Conservation (phyloP, 257 asterid genomes). For the Sherardia arvensis region DNA sequence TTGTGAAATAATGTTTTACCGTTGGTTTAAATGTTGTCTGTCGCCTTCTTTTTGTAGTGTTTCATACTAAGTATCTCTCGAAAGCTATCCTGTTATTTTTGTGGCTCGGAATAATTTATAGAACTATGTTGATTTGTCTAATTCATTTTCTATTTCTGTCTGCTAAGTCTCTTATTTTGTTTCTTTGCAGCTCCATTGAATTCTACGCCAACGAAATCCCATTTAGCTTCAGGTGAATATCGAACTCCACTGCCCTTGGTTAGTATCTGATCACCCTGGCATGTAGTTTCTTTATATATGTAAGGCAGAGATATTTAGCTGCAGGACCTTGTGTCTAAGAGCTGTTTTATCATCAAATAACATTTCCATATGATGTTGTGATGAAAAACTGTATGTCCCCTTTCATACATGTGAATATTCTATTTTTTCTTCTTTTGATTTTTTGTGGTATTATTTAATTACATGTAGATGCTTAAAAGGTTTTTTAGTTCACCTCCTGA, state of each 20-base stretch:
- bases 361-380: neutral
- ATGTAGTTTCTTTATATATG: neutral
- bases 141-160: neutral
- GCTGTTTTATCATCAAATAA: neutral
- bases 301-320: no score
- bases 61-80: neutral
- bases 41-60: neutral
- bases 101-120: neutral
- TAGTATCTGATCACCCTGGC: slow-evolving; percentile 11
- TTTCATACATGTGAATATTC: neutral
- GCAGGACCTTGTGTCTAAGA: no score
- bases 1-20: neutral
- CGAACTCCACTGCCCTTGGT: slow-evolving; percentile 14
- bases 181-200: slow-evolving; percentile 20
- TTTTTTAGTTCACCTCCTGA: slow-evolving; percentile 21
- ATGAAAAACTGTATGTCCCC: neutral
- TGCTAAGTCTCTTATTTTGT: neutral
- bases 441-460: neutral
- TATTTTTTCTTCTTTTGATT: neutral
- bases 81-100: neutral
- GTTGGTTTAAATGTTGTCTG: neutral
- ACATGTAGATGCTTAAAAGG: slow-evolving; percentile 19
- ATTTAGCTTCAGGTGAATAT: slow-evolving; percentile 5
- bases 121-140: neutral
- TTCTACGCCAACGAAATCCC: slow-evolving; percentile 9